Evolutionary conservation across 2,329 filamentous ascomycete genomes (phyloP), one percentile per base, ranked within the genome.

Genomic region (Talaromyces albobiverticillius): DNA sequence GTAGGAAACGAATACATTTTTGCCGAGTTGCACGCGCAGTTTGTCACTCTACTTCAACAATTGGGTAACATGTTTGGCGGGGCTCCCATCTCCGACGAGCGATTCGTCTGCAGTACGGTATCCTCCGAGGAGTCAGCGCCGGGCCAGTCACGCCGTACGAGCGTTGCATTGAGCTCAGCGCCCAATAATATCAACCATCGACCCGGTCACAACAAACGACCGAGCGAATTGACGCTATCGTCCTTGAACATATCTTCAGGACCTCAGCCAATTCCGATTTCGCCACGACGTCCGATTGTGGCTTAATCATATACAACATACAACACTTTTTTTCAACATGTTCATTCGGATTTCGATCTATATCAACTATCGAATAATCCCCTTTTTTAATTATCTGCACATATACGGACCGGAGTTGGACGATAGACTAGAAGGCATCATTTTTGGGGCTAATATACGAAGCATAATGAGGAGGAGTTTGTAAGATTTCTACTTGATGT

Each of bases 1-100:
- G 78, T 82, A 5, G 81, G 81, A 34, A 79, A 81, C 53, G 79
- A 81, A 55, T 76, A 78, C 65, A 79, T 84, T 59, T 84, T 84
- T 60, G 77, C 81, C 10, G 78, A 82, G 58, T 66, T 83, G 8
- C 81, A 84, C 63, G 76, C 75, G 29, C 71, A 78, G 51, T 83
- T 84, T 64, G 74, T 78, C 16, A 72, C 70, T n/a, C 61, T 79
- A n/a, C 62, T 79, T 6, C 73, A 75, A 55, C 73, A 76, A 55
- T 62, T 79, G 22, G 72, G 76, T 9, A 65, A 68, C 14, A 73
- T 75, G 67, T 77, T 77, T 60, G 75, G 75, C 3, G 73, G 72
- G 8, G 61, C 68, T 11, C 72, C 73, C 3, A 63, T 76, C 16
- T 73, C 71, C 3, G 74, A 76, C 42, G 70, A 72, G 55, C 70